Evolutionary conservation across 129 eudicot species (phyloP).

Genomic region (Tanacetum coccineum): DNA sequence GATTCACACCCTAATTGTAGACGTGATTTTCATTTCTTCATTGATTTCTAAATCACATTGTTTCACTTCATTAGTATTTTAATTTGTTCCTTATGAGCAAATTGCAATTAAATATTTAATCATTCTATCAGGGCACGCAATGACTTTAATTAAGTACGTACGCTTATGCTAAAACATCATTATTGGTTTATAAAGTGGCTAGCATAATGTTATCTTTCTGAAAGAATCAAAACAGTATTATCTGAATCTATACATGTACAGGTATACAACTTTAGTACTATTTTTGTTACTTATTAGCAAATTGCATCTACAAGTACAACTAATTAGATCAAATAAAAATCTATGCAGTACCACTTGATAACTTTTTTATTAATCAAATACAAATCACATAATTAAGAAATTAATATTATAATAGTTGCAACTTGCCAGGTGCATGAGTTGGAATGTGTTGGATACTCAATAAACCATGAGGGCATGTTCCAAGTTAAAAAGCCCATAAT

Average conservation of each 20-base stretch:
- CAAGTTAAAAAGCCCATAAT: neutral
- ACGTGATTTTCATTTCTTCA: no score
- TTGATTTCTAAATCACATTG: no score
- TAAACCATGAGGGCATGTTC: conserved; percentile 28
- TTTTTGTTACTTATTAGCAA: neutral
- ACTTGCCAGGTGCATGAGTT: conserved; percentile 25
- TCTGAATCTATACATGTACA: neutral
- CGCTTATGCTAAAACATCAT: neutral
- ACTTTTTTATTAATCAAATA: conserved; percentile 21
- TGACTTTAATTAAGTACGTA: neutral
- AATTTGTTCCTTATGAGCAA: no score
- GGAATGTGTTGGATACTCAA: conserved; percentile 34
- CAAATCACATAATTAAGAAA: conserved; percentile 16
- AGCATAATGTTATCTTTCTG: neutral
- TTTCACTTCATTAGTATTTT: no score
- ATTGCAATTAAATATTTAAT: neutral
- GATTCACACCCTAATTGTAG: no score
- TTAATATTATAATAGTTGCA: conserved; percentile 8
- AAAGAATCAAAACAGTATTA: no score
- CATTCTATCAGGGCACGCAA: neutral
- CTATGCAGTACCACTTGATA: conserved; percentile 2
- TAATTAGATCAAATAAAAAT: conserved; percentile 3
- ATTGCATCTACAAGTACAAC: conserved; percentile 20
- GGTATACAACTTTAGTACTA: neutral
- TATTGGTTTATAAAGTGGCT: neutral